Evolutionary conservation across 352 stramenopile genomes (phyloP).

Genomic region (Albugo laibachii): DNA sequence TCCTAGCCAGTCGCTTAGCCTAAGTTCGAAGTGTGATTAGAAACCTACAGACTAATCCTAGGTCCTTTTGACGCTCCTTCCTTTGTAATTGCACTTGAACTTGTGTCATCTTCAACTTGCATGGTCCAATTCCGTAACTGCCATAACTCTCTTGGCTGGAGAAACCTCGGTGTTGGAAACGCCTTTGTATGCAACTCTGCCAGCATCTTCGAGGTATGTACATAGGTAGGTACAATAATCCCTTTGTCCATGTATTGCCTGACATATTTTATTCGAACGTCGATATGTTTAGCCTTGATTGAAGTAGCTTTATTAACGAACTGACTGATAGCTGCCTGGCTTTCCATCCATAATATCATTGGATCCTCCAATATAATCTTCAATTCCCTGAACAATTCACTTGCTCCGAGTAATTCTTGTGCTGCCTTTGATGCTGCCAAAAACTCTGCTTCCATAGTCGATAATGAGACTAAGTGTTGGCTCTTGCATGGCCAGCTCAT

Average conservation of each 20-base stretch:
- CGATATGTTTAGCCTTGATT: slow-evolving; percentile 5
- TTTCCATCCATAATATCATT: slow-evolving; percentile 4
- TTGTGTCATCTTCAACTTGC: no score
- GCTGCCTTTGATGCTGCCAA: slow-evolving; percentile 1
- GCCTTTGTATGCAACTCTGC: slow-evolving; percentile 8
- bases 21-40: no score
- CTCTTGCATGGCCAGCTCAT: slow-evolving; percentile 6
- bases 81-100: no score
- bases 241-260: background rate
- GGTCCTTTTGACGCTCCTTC: no score
- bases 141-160: no score
- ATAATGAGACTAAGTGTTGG: slow-evolving; percentile 5
- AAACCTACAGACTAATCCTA: no score
- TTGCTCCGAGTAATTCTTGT: slow-evolving; percentile 2
- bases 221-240: slow-evolving; percentile 1
- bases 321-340: slow-evolving; percentile 5
- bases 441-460: slow-evolving; percentile 11
- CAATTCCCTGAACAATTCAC: slow-evolving; percentile 5
- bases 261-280: slow-evolving; percentile 8
- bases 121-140: no score
- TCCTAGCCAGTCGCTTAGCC: no score
- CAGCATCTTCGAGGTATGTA: slow-evolving; percentile 2
- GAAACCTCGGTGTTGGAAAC: background rate
- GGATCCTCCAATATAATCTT: background rate
- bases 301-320: slow-evolving; percentile 3